These are phyloP conservation scores for Lathyrus tuberosus DNA, from an alignment of 306 rosid species.

Conservation along the genomic window DNA sequence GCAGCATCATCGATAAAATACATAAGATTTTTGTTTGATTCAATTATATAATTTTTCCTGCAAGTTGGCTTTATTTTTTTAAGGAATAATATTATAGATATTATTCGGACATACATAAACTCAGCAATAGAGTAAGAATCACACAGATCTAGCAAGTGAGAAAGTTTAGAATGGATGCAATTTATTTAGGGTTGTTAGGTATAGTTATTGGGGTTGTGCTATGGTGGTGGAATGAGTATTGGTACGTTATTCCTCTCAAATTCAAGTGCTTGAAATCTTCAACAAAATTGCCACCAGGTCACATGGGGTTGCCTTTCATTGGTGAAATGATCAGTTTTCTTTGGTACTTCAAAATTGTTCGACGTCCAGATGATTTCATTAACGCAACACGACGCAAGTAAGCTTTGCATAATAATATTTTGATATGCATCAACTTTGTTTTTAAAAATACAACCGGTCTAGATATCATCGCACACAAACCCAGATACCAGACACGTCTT, in stretches of 20 bases:
- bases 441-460: too few relatives aligned
- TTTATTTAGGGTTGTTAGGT: not conserved
- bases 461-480: too few relatives aligned
- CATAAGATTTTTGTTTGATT: too few relatives aligned
- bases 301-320: conserved; percentile 5
- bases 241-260: conserved; percentile 28
- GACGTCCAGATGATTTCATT: conserved; percentile 51
- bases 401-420: too few relatives aligned
- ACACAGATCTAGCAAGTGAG: not conserved
- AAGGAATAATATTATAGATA: too few relatives aligned
- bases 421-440: too few relatives aligned
- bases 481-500: not conserved
- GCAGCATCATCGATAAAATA: too few relatives aligned
- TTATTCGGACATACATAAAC: not conserved
- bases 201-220: not conserved
- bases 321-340: conserved; percentile 42
- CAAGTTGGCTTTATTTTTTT: too few relatives aligned
- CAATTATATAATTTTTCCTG: too few relatives aligned
- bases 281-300: conserved; percentile 1
- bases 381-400: conserved; percentile 43
- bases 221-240: conserved; percentile 32
- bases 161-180: conserved; percentile 4
- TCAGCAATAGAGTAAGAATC: not conserved
- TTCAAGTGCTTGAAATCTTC: not conserved
- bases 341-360: conserved; percentile 54